Conservation (phyloP, 208 protist genomes). For the Kentomonas sorsogonicus region DNA sequence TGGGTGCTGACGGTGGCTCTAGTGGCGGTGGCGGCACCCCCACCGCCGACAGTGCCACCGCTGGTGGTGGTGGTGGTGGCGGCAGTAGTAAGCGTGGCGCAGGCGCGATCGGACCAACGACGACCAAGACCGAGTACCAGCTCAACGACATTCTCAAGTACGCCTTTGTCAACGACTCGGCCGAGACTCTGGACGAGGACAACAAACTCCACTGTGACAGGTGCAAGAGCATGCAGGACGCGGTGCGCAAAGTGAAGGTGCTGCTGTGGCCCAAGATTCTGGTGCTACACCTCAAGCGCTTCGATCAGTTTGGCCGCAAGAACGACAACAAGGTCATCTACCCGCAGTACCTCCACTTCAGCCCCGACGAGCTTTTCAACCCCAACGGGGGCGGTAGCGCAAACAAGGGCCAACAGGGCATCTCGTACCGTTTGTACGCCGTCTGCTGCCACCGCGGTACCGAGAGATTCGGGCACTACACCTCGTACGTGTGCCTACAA, state of each 20-base stretch:
- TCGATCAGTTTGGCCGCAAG: constrained; percentile 56
- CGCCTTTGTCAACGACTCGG: constrained; percentile 45
- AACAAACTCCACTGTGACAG: constrained; percentile 59
- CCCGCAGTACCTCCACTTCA: constrained; percentile 40
- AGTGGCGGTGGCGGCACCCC: neutral
- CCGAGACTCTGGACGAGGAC: constrained; percentile 39
- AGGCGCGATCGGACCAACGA: neutral
- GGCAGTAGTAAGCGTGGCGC: no score
- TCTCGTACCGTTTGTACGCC: constrained; percentile 62
- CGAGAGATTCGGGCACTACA: constrained; percentile 74
- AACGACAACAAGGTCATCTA: constrained; percentile 46
- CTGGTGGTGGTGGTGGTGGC: neutral
- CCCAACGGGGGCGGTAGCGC: no score
- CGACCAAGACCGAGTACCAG: constrained; percentile 4
- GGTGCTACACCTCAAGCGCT: constrained; percentile 81
- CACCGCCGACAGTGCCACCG: neutral
- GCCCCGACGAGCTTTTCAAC: no score
- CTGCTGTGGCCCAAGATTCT: constrained; percentile 59
- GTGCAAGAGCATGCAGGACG: constrained; percentile 57
- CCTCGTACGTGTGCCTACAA: constrained; percentile 55
- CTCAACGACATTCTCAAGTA: constrained; percentile 41
- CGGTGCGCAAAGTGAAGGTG: constrained; percentile 34
- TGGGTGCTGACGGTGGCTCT: neutral
- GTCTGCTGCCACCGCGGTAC: constrained; percentile 73
- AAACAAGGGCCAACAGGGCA: no score